A percentile compares a stretch with the other conserved stretches of the same genome.
phyloP scores from a whole-genome alignment of 2,329 filamentous ascomycete genomes.

The Aspergillus glaucus region DNA sequence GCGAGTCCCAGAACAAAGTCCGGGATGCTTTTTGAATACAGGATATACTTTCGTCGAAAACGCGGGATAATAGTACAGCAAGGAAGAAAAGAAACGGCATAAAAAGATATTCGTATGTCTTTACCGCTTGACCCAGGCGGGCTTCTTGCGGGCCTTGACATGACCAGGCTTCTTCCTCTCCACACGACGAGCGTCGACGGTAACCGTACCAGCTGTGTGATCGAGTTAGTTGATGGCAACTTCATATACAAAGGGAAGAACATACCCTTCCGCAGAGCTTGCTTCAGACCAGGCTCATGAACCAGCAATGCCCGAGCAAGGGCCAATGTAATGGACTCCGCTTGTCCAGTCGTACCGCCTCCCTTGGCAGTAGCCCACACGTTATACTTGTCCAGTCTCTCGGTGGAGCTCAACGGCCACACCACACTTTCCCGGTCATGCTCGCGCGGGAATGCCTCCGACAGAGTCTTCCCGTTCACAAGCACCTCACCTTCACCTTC shows the following conservation, averaged over 20 bases:
- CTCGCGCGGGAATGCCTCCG: conserved; percentile 73
- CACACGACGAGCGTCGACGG: conserved; percentile 82
- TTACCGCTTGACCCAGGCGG: conserved; percentile 88
- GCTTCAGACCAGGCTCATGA: conserved; percentile 89
- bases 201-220: conserved; percentile 75
- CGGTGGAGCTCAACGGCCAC: conserved; percentile 79
- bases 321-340: conserved; percentile 86
- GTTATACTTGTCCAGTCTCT: conserved; percentile 92
- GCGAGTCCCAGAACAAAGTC: neutral
- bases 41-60: conserved; percentile 22
- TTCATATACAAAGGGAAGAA: conserved; percentile 10
- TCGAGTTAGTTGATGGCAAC: conserved; percentile 13
- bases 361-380: conserved; percentile 80
- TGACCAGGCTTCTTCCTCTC: conserved; percentile 98
- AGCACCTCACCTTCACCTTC: conserved; percentile 87
- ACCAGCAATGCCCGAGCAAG: conserved; percentile 80
- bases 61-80: conserved; percentile 17
- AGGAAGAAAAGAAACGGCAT: conserved; percentile 21
- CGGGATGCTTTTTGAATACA: conserved; percentile 13
- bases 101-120: conserved; percentile 1
- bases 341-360: conserved; percentile 89
- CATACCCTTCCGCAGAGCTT: conserved; percentile 81
- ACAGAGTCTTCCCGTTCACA: conserved; percentile 82
- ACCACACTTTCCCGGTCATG: conserved; percentile 93
- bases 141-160: conserved; percentile 96